Conservation (phyloP, 768 basidiomycete species). For the Boletus rex-veris region DNA sequence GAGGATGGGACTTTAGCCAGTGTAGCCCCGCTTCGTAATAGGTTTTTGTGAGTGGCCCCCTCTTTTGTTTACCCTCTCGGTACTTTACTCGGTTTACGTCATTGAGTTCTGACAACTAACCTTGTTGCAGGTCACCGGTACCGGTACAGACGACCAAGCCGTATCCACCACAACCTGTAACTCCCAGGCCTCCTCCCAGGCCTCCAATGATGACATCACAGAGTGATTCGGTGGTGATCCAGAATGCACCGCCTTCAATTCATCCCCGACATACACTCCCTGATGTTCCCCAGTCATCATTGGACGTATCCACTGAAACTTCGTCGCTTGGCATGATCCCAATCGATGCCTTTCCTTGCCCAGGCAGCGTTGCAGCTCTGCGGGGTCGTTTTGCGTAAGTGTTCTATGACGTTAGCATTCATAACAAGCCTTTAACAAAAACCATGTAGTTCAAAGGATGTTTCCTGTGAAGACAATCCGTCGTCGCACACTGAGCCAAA, state of each 20-base stretch:
- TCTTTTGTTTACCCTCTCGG: background rate
- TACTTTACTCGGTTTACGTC: background rate
- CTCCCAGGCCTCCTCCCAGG: slow-evolving; percentile 15
- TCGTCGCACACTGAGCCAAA: slow-evolving; percentile 22
- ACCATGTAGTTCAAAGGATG: slow-evolving; percentile 20
- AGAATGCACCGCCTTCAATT: slow-evolving; percentile 11
- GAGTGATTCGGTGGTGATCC: slow-evolving; percentile 15
- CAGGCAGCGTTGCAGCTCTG: slow-evolving; percentile 36
- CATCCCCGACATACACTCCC: slow-evolving; percentile 16
- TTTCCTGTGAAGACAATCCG: slow-evolving; percentile 16
- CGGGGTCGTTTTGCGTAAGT: slow-evolving; percentile 33
- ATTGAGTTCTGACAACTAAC: background rate
- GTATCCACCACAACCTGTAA: slow-evolving; percentile 17
- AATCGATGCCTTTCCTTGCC: slow-evolving; percentile 5
- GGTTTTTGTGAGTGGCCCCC: slow-evolving; percentile 45
- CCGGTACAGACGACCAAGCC: slow-evolving; percentile 3
- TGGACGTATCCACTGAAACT: slow-evolving; percentile 1
- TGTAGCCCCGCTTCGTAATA: slow-evolving; percentile 43
- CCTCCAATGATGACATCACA: slow-evolving; percentile 17
- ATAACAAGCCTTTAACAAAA: background rate
- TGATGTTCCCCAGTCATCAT: slow-evolving; percentile 4
- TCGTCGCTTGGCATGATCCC: background rate
- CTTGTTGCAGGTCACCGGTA: slow-evolving; percentile 9
- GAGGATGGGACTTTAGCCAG: slow-evolving; percentile 18
- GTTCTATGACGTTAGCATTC: background rate